Evolutionary conservation across 345 rosid species (phyloP).

Genomic region (Eutrema heterophyllum): DNA sequence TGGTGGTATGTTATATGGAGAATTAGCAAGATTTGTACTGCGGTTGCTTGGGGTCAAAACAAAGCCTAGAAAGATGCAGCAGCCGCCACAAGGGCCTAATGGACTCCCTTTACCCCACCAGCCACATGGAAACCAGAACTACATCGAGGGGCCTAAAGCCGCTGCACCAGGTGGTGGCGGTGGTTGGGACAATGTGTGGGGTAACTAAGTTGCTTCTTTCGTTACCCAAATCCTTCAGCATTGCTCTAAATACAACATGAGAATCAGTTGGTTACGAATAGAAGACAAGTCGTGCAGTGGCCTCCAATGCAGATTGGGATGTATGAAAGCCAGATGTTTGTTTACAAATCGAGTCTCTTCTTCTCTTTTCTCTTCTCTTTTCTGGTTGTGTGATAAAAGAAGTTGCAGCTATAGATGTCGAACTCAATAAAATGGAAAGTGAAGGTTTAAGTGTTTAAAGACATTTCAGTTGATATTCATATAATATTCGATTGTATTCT

Average conservation of each 20-base stretch:
- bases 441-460: constrained; percentile 9
- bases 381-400: neutral
- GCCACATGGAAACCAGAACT: constrained; percentile 60
- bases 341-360: constrained; percentile 19
- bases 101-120: constrained; percentile 50
- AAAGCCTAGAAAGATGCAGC: constrained; percentile 62
- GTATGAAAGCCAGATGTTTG: constrained; percentile 2
- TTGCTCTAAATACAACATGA: neutral
- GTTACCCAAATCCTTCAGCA: neutral
- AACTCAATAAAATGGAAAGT: constrained; percentile 10
- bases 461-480: neutral
- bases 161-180: constrained; percentile 51
- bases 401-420: constrained; percentile 9
- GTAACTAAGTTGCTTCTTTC: constrained; percentile 33
- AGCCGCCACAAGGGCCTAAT: constrained; percentile 57
- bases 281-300: constrained; percentile 4
- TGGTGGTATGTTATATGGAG: constrained; percentile 80
- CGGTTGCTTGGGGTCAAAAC: constrained; percentile 78
- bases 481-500: neutral
- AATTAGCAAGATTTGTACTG: constrained; percentile 86
- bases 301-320: constrained; percentile 4
- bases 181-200: constrained; percentile 96
- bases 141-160: constrained; percentile 66
- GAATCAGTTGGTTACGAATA: neutral
- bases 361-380: constrained; percentile 4